phyloP scores from a whole-genome alignment of 1,284 basidiomycete genomes.

The Marasmius sp. region DNA sequence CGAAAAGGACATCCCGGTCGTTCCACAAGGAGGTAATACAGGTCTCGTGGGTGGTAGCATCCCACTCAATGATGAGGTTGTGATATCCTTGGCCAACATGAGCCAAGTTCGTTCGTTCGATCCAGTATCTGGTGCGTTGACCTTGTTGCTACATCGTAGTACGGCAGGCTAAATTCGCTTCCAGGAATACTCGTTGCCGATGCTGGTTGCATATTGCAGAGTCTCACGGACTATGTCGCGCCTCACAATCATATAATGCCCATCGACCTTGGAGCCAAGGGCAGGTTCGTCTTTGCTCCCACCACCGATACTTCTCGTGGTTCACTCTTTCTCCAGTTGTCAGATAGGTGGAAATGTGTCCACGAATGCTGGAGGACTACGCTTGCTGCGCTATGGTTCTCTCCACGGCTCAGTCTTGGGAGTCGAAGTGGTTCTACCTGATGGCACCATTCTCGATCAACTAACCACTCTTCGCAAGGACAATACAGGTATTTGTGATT shows the following conservation, averaged over 20 bases:
- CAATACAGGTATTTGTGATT: conserved; percentile 75
- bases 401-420: conserved; percentile 95
- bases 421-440: conserved; percentile 95
- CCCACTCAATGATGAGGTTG: conserved; percentile 86
- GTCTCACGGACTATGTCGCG: conserved; percentile 83
- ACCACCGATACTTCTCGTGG: not conserved
- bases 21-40: conserved; percentile 98
- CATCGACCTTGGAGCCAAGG: conserved; percentile 96
- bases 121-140: conserved; percentile 72
- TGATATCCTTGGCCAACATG: conserved; percentile 85
- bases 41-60: conserved; percentile 97
- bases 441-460: conserved; percentile 92
- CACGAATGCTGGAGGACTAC: conserved; percentile 96
- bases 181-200: conserved; percentile 77
- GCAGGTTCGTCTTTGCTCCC: conserved; percentile 59
- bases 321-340: conserved; percentile 57
- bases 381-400: conserved; percentile 92
- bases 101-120: conserved; percentile 90
- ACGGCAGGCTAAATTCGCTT: conserved; percentile 4
- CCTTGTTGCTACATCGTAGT: conserved; percentile 13
- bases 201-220: conserved; percentile 94
- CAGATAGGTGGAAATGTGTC: conserved; percentile 98
- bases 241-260: conserved; percentile 96
- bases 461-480: conserved; percentile 90
- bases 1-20: conserved; percentile 78